A percentile compares a stretch with the other conserved stretches of the same genome.
Conservation (phyloP, 306 rosid species). For the Astragalus glycyphyllos region DNA sequence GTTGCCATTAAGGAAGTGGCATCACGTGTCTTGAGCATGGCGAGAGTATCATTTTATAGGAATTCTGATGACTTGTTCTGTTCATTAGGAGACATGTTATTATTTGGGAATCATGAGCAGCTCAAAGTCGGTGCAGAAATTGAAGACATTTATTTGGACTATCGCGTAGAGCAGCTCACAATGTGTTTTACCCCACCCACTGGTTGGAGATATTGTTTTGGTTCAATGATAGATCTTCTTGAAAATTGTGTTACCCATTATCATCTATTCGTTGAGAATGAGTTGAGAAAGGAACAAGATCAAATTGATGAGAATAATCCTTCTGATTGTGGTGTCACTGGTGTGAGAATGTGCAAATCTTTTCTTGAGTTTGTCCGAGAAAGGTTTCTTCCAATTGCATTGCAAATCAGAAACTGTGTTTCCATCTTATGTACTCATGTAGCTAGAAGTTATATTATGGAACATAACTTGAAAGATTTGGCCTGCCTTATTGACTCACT, state of each 20-base stretch:
- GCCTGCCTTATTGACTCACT: conserved; percentile 37
- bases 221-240: conserved; percentile 62
- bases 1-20: conserved; percentile 75
- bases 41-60: conserved; percentile 41
- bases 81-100: conserved; percentile 62
- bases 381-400: conserved; percentile 48
- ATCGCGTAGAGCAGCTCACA: conserved; percentile 56
- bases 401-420: conserved; percentile 27
- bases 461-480: conserved; percentile 47
- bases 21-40: conserved; percentile 56
- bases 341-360: conserved; percentile 40
- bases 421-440: conserved; percentile 53
- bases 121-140: conserved; percentile 63
- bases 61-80: conserved; percentile 41
- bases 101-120: conserved; percentile 75
- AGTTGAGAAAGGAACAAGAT: conserved; percentile 40
- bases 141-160: conserved; percentile 64
- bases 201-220: conserved; percentile 68
- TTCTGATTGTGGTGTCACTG: conserved; percentile 15
- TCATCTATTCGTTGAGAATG: conserved; percentile 58
- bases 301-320: not conserved
- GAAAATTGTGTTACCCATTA: conserved; percentile 68
- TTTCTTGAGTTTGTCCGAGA: conserved; percentile 64
- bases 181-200: conserved; percentile 52
- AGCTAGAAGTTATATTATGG: conserved; percentile 52